Evolutionary conservation across 352 stramenopile species (phyloP), one percentile per base, ranked within the genome.

Genomic region (Globisporangium radiosum): DNA sequence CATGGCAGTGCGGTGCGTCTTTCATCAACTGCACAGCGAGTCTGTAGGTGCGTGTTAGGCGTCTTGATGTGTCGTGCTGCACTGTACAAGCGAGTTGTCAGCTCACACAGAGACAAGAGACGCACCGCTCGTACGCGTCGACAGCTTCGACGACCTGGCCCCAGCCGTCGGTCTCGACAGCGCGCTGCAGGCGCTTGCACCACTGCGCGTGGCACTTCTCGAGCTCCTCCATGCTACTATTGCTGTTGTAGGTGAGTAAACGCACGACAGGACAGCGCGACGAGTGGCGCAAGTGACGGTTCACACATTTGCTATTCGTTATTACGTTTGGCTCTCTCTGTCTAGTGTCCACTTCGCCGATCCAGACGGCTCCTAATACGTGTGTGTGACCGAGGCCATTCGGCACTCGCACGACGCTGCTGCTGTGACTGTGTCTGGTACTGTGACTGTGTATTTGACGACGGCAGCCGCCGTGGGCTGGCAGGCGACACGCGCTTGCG

Each of bases 101-200:
- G 25, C 25, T 3, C 7, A 44, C 40, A 44, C 5, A 52, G 7
- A 45, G 33, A 9, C 37, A 43, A 39, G 10, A n/a, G 15, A 66
- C 68, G 13, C 56, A 90, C 79, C 75, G 56, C 57, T 90, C 80
- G 55, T 90, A 90, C 40, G 76, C 76, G 55, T 90, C 80, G n/a
- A 90, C 78, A 3, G 80, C 78, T 52, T 90, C 80, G n/a, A 88
- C 56, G 42, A 90, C 73, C 57, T 90, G 80, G 6, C 78, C 80
- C 78, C 78, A 87, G 33, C 64, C 70, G 54, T 90, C 80, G 5
- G 77, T 81, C 63, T 90, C 66, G 37, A 90, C 69, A 2, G 78
- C 80, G 43, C 73, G 66, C 59, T 82, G 68, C 56, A 90, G 66
- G 54, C 68, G 72, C 60, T 75, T 73, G 66, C 70, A 81, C 80